Evolutionary conservation across 192 early-diverging fungal genomes (phyloP), one percentile per base, ranked within the genome.

Genomic region (Allomyces macrogynus): DNA sequence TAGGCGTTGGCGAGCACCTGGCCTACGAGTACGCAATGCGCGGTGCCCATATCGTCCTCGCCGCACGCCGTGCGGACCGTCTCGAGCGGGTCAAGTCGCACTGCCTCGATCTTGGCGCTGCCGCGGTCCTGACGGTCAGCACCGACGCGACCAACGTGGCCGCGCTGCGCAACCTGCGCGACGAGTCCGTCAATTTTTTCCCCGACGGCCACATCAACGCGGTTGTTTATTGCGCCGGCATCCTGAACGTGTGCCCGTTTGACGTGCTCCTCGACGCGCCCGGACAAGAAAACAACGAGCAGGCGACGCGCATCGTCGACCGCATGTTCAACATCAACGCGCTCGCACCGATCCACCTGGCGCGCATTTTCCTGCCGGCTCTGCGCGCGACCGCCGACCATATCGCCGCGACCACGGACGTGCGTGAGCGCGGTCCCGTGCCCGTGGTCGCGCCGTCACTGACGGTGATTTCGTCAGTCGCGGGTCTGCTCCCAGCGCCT

Each of bases 161-260:
- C 10, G 64, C 61, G 0, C 69, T 78, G 8, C 65, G 32, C 14
- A 22, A 14, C 14, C 22, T 63, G 62, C 32, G 22, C 0, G 32
- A 40, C 62, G 18, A 23, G 22, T 14, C 62, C 4, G 10, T 63
- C 24, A 18, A 14, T 7, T 63, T 63, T 23, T 63, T 63, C 22
- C 18, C 24, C 32, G 12, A 14, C 62, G 62, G 16, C 12, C 49
- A 14, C 16, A 57, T 82, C 22, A 88, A 92, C 65, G 87, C 83
- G 3, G 67, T 88, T 7, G 81, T 92, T 44, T 77, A 89, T 23
- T 87, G 84, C 66, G 87, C 90, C 16, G 90, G 90, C 22, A 74
- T 80, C 10, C 80, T 90, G 14, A 86, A 87, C 0, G 86, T 90
- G 23, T 78, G 75, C 14, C 84, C 84, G 10, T 83, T 92, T 16